phyloP scores from a whole-genome alignment of 2,329 filamentous ascomycete species.

The Xylaria multiplex region DNA sequence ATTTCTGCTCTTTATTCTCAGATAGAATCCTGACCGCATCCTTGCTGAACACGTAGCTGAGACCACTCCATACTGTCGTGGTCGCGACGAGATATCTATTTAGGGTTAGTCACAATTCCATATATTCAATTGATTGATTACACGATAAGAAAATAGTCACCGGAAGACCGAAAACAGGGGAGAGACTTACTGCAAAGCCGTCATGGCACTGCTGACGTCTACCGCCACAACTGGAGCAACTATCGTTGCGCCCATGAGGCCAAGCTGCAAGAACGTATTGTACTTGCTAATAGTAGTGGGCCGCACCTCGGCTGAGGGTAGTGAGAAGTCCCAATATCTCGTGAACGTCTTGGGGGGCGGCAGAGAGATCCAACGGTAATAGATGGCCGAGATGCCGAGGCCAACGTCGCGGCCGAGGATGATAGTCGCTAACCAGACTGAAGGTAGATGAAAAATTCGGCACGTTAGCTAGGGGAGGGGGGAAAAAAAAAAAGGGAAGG shows the following conservation, averaged over 20 bases:
- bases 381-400: conserved; percentile 86
- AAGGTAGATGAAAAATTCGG: background rate
- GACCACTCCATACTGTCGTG: conserved; percentile 92
- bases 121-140: background rate
- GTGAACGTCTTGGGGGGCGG: conserved; percentile 92
- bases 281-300: conserved; percentile 88
- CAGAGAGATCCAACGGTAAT: conserved; percentile 94
- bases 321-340: conserved; percentile 96
- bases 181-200: conserved; percentile 69
- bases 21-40: conserved; percentile 88
- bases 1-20: conserved; percentile 45
- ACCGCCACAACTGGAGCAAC: conserved; percentile 78
- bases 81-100: conserved; percentile 81
- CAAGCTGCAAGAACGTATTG: conserved; percentile 92
- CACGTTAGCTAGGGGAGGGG: conserved; percentile 19
- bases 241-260: conserved; percentile 85
- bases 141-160: background rate
- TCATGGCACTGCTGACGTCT: conserved; percentile 65
- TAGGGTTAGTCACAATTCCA: conserved; percentile 46
- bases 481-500: background rate
- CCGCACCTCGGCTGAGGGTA: conserved; percentile 85
- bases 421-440: conserved; percentile 86
- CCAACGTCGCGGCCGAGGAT: conserved; percentile 90
- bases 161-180: background rate
- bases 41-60: conserved; percentile 91